Conservation (phyloP, 768 basidiomycete species). For the Termitomyces sp. region DNA sequence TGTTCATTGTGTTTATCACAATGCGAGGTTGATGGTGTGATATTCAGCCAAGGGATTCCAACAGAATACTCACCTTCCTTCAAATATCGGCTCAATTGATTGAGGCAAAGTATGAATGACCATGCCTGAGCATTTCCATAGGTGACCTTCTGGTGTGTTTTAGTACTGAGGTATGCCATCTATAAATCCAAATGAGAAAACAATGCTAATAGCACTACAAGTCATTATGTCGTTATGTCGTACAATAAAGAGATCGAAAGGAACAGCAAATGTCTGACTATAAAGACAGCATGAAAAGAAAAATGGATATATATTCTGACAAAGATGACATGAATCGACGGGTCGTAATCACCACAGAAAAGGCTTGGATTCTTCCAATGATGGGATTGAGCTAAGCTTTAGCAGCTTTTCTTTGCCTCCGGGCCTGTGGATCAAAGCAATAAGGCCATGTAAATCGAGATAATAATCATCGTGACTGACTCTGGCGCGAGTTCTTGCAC, state of each 20-base stretch:
- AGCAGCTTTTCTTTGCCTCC: conserved; percentile 12
- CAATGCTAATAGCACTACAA: too few relatives aligned
- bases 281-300: conserved; percentile 10
- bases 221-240: not conserved
- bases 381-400: conserved; percentile 7
- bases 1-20: too few relatives aligned
- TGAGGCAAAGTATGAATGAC: too few relatives aligned
- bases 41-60: too few relatives aligned
- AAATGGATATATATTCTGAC: not conserved
- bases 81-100: too few relatives aligned
- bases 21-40: too few relatives aligned
- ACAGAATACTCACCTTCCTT: too few relatives aligned
- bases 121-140: too few relatives aligned
- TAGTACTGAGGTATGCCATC: not conserved
- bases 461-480: conserved; percentile 2
- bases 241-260: not conserved
- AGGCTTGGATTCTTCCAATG: not conserved
- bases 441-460: not conserved
- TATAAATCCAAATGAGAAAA: not conserved
- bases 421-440: conserved; percentile 7
- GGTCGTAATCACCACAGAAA: not conserved
- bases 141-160: too few relatives aligned
- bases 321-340: not conserved
- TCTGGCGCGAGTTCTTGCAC: conserved; percentile 20
- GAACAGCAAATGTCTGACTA: conserved; percentile 4